These are phyloP conservation scores for Entophlyctis helioformis DNA, from an alignment of 192 early-diverging fungal species.

Conservation along the genomic window DNA sequence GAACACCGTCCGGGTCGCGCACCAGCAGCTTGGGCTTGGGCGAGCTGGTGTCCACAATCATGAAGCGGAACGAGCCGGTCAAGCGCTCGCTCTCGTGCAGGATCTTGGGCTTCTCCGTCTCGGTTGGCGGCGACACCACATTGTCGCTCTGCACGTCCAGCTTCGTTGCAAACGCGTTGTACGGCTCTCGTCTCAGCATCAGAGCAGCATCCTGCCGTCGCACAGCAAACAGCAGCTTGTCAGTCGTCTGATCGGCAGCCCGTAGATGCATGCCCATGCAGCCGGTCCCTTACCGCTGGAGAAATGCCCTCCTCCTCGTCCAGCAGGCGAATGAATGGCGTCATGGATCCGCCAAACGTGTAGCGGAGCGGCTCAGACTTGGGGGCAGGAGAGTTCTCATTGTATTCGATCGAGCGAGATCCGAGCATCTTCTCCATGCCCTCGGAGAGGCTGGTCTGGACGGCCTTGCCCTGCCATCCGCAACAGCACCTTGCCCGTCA, in stretches of 20 bases:
- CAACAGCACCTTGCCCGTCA: background rate
- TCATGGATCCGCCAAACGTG: slow-evolving; percentile 39
- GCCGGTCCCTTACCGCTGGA: slow-evolving; percentile 44
- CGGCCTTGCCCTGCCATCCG: slow-evolving; percentile 24
- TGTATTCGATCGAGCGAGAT: slow-evolving; percentile 12
- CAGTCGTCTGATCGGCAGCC: no score
- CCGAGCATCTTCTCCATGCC: slow-evolving; percentile 82
- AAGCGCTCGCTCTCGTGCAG: slow-evolving; percentile 19
- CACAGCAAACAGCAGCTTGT: no score
- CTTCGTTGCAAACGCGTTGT: no score
- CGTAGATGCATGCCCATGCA: no score
- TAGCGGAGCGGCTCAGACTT: slow-evolving; percentile 18
- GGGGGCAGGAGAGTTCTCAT: background rate
- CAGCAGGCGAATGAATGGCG: slow-evolving; percentile 69
- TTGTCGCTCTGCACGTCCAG: no score
- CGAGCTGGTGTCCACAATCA: slow-evolving; percentile 42
- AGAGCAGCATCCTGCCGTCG: no score
- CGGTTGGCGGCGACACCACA: no score
- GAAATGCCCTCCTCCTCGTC: slow-evolving; percentile 67
- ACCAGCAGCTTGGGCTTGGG: slow-evolving; percentile 40
- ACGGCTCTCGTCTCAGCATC: no score
- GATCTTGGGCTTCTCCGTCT: no score
- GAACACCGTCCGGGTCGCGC: slow-evolving; percentile 43
- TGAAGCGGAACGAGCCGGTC: slow-evolving; percentile 41
- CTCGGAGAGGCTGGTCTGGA: slow-evolving; percentile 57